These are phyloP conservation scores for Sicyos baderoa DNA, from an alignment of 306 rosid species.

Conservation along the genomic window DNA sequence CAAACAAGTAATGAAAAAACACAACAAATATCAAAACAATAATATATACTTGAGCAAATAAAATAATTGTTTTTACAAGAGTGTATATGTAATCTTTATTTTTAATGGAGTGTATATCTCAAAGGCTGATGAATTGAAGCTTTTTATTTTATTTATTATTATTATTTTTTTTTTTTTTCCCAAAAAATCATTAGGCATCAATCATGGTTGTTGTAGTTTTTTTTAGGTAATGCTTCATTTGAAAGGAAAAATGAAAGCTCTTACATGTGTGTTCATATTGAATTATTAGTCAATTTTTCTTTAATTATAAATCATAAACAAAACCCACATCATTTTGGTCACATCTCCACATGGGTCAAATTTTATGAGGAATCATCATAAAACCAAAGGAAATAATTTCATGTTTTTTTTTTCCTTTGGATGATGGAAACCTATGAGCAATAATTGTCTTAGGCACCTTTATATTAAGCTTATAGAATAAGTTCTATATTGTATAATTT, in stretches of 20 bases:
- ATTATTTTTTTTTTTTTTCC: too few relatives aligned
- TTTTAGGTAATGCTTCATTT: conserved; percentile 7
- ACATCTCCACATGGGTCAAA: conserved; percentile 16
- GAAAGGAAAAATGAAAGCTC: conserved; percentile 1
- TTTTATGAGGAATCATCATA: conserved; percentile 9
- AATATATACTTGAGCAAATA: too few relatives aligned
- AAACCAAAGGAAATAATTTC: background rate
- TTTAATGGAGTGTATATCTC: too few relatives aligned
- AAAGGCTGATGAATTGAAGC: too few relatives aligned
- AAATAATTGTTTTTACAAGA: too few relatives aligned
- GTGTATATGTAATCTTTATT: too few relatives aligned
- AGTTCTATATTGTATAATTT: too few relatives aligned
- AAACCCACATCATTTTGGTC: conserved; percentile 10
- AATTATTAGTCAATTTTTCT: conserved; percentile 4
- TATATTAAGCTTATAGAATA: too few relatives aligned
- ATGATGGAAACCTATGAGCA: background rate
- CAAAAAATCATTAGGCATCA: too few relatives aligned
- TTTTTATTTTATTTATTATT: too few relatives aligned
- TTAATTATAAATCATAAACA: conserved; percentile 6
- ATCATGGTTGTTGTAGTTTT: background rate
- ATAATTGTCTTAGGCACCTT: background rate
- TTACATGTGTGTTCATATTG: background rate
- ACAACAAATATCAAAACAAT: too few relatives aligned
- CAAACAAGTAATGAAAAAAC: too few relatives aligned
- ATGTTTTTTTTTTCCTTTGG: background rate